phyloP scores from a whole-genome alignment of 1,284 basidiomycete species.

The Melampsora abietis-canadensis region DNA sequence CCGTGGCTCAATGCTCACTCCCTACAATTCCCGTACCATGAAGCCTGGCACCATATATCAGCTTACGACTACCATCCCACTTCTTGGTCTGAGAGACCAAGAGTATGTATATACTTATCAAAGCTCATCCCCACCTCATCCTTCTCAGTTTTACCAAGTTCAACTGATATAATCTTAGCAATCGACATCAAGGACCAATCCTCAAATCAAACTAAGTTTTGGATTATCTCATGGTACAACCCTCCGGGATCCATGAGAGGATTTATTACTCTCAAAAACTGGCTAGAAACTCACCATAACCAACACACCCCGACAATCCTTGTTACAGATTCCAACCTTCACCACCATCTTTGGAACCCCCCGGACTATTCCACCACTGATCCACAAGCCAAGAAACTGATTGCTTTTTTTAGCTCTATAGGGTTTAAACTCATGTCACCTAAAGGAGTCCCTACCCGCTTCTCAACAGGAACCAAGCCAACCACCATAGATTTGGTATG shows the following conservation, averaged over 20 bases:
- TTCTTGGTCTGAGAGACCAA: no score
- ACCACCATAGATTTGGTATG: slow-evolving; percentile 5
- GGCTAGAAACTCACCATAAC: neutral
- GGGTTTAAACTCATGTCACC: slow-evolving; percentile 13
- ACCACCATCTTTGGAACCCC: slow-evolving; percentile 11
- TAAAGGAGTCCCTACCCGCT: neutral
- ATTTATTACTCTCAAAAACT: neutral
- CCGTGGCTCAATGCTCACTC: slow-evolving; percentile 8
- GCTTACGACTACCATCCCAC: no score
- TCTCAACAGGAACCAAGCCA: neutral
- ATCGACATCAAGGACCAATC: no score
- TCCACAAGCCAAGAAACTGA: neutral
- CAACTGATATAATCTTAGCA: no score
- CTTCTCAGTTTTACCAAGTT: no score
- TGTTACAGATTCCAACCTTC: slow-evolving; percentile 18
- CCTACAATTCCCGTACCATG: neutral
- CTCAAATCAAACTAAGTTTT: no score
- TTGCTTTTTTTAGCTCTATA: neutral
- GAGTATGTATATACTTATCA: no score
- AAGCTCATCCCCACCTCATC: no score
- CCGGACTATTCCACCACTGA: slow-evolving; percentile 1
- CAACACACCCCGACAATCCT: neutral
- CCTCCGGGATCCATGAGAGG: no score
- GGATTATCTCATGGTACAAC: no score
- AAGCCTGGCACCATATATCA: neutral